Base-by-base conservation (phyloP, 163 green algal species). In the Chlorella variabilis region DNA sequence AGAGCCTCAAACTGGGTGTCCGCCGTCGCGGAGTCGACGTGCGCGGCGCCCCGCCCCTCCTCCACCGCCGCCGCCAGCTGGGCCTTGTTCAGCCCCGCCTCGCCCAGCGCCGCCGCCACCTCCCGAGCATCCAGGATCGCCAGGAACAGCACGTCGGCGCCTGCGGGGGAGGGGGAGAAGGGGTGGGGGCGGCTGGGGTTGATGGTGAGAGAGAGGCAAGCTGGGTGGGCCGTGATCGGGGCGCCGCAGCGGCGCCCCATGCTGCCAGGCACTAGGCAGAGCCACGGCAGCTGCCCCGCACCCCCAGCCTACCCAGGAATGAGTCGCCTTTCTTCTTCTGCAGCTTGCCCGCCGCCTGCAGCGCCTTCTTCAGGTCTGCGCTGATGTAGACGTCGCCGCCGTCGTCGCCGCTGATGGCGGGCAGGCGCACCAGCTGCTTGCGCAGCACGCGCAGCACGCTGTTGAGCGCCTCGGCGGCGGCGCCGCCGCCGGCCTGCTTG, bases 1-100 rank as follows among this genome's bases (percentile, higher is more conserved):
- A 98, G 88, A 25, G 94, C 93, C 29, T 98, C 91, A 84, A 96
- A 96, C 65, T 95, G 88, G 21, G 87, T 82, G 78, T 96, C 92
- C 1, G 76, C 90, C 1, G 82, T 88, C 17, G 86, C 71, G 0
- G 77, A 89, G 80, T 95, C 82, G 3, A 96, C 89, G 33, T 59
- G 73, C 59, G 33, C 65, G 7, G 27, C 68, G n/a, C 87, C 87
- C 13, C 89, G 78, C 36, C 82, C 51, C 33, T 83, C 81, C 34
- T 86, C 48, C 23, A 93, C 56, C 6, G 89, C 87, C 20, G 45
- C 59, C 9, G 70, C 68, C 45, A 93, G 42, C 85, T 93, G 89
- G 8, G 51, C 51, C 27, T 83, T 86, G 49, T 79, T 85, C 4
- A 95, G 31, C n/a, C 94, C 94, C 1, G 92, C 86, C 76, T 97